Conservation (phyloP, 257 asterid species). For the Gynochthodes officinalis region DNA sequence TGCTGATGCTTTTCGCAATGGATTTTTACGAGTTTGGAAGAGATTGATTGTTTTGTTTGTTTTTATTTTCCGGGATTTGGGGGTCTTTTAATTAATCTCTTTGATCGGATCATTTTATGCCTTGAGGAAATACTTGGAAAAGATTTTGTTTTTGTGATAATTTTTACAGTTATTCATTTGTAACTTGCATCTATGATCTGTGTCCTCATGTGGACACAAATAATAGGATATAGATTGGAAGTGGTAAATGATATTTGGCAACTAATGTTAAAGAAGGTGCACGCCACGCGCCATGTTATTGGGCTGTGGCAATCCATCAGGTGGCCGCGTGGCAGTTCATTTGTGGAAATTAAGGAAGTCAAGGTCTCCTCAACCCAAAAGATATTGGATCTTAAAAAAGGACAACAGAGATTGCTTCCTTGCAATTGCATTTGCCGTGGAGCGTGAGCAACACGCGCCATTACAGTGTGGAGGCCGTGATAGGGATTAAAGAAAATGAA, state of each 20-base stretch:
- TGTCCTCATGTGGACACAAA: not conserved
- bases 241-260: not conserved
- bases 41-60: not conserved
- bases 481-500: too few species aligned
- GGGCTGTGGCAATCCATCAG: constrained; percentile 32
- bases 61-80: constrained; percentile 13
- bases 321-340: constrained; percentile 30
- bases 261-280: constrained; percentile 31
- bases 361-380: constrained; percentile 23
- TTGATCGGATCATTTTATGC: too few species aligned
- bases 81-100: constrained; percentile 4
- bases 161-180: not conserved
- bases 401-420: not conserved
- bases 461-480: not conserved
- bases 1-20: constrained; percentile 23
- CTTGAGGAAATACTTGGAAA: too few species aligned
- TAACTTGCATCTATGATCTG: not conserved
- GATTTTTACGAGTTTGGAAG: constrained; percentile 27
- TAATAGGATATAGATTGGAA: not conserved
- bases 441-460: constrained; percentile 6
- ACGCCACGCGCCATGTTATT: constrained; percentile 18
- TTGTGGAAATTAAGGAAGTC: constrained; percentile 45
- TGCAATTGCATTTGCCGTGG: too few species aligned
- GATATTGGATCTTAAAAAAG: constrained; percentile 22
- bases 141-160: not conserved